phyloP scores from a whole-genome alignment of 2,329 filamentous ascomycete species.

The Aspergillus cejpii region DNA sequence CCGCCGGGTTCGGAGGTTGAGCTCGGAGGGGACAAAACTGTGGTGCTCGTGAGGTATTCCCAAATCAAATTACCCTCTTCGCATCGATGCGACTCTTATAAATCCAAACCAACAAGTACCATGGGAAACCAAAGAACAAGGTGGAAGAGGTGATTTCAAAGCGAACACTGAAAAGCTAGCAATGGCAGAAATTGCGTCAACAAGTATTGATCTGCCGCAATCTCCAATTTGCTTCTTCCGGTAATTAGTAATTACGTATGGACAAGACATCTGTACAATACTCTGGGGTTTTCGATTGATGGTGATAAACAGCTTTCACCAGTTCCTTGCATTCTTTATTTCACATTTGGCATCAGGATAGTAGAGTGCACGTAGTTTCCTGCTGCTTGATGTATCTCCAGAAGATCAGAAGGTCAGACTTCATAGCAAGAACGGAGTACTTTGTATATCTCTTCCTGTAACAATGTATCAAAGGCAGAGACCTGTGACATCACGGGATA shows the following conservation, averaged over 20 bases:
- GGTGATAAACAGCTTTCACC: background rate
- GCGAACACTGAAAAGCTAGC: background rate
- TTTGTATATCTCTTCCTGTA: no score
- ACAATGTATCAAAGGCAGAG: no score
- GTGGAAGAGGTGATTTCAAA: background rate
- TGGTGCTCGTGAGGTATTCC: background rate
- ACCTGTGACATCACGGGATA: no score
- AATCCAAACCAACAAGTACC: background rate
- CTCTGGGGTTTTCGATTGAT: background rate
- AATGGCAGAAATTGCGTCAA: conserved; percentile 6
- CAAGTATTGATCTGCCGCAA: conserved; percentile 21
- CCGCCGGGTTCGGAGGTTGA: conserved; percentile 35
- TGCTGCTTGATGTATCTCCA: no score
- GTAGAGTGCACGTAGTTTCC: no score
- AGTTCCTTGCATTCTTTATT: no score
- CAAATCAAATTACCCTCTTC: background rate
- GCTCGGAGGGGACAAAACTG: conserved; percentile 3
- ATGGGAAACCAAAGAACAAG: background rate
- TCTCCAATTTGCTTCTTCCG: conserved; percentile 10
- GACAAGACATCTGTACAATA: background rate
- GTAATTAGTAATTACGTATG: conserved; percentile 3
- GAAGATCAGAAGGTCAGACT: no score
- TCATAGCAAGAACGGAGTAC: no score
- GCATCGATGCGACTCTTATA: background rate
- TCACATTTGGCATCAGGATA: no score